Conservation (phyloP, 2,329 filamentous ascomycete genomes). For the Colletotrichum sansevieriae region DNA sequence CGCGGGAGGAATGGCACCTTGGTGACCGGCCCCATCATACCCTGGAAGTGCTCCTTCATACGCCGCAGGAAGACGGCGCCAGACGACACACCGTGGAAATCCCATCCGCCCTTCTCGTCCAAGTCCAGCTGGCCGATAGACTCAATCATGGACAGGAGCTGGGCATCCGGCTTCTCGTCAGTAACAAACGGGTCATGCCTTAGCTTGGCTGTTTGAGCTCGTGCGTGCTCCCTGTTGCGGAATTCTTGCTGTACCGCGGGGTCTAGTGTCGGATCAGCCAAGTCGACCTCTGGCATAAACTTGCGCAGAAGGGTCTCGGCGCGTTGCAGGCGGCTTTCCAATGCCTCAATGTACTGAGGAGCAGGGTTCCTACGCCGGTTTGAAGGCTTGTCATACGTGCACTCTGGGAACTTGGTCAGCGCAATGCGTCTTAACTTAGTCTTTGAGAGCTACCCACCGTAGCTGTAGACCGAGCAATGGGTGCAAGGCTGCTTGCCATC, state of each 20-base stretch:
- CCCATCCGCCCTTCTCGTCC: slow-evolving; percentile 91
- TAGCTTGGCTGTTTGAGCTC: slow-evolving; percentile 58
- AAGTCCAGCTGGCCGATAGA: slow-evolving; percentile 91
- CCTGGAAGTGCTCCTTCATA: slow-evolving; percentile 89
- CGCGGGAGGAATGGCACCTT: slow-evolving; percentile 70
- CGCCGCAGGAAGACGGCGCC: slow-evolving; percentile 89
- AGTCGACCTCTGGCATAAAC: slow-evolving; percentile 85
- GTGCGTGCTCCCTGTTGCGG: slow-evolving; percentile 66
- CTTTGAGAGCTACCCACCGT: slow-evolving; percentile 74
- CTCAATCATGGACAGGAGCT: slow-evolving; percentile 94
- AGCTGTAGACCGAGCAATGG: slow-evolving; percentile 98
- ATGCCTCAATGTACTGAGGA: slow-evolving; percentile 91
- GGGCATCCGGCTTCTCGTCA: slow-evolving; percentile 71
- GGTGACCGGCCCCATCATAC: slow-evolving; percentile 76
- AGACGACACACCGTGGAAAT: slow-evolving; percentile 95
- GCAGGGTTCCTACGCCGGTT: slow-evolving; percentile 91
- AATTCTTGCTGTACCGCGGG: slow-evolving; percentile 79
- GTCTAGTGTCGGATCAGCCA: slow-evolving; percentile 88
- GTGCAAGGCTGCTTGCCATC: slow-evolving; percentile 91
- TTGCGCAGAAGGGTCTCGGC: slow-evolving; percentile 84
- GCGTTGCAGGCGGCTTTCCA: slow-evolving; percentile 85
- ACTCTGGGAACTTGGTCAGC: slow-evolving; percentile 70
- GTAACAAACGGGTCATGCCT: slow-evolving; percentile 51
- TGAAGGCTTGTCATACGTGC: slow-evolving; percentile 94
- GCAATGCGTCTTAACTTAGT: neutral